Conservation (phyloP, 306 rosid species). For the Crotalaria pallida region DNA sequence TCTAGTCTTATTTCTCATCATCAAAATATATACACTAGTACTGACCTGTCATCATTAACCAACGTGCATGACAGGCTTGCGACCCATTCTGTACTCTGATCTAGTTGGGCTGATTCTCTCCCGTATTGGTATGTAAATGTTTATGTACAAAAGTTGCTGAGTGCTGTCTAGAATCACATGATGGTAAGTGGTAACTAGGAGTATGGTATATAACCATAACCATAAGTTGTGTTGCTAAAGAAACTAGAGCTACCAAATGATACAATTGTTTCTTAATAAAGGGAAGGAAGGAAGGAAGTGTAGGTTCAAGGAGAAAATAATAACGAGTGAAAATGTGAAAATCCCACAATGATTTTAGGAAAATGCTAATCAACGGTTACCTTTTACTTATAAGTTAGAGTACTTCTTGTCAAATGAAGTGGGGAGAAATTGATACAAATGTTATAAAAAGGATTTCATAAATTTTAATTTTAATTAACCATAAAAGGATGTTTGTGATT, state of each 20-base stretch:
- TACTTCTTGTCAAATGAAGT: too few relatives aligned
- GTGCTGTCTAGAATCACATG: not conserved
- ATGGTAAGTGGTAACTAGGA: not conserved
- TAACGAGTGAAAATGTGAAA: too few relatives aligned
- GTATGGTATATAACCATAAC: not conserved
- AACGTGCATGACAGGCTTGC: not conserved
- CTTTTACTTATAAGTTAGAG: too few relatives aligned
- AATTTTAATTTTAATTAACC: too few relatives aligned
- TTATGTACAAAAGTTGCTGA: not conserved
- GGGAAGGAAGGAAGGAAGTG: not conserved
- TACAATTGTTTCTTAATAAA: not conserved
- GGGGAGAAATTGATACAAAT: too few relatives aligned
- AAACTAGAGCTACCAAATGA: not conserved
- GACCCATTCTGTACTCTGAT: not conserved
- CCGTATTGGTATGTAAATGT: not conserved
- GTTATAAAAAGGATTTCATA: too few relatives aligned
- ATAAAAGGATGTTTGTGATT: too few relatives aligned
- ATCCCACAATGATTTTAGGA: too few relatives aligned
- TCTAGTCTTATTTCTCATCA: slow-evolving; percentile 2
- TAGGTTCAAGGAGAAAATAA: too few relatives aligned
- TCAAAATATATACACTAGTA: not conserved
- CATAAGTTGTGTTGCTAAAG: not conserved
- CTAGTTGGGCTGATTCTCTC: not conserved
- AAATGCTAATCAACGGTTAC: too few relatives aligned
- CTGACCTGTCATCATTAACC: not conserved